Evolutionary conservation across 768 basidiomycete genomes (phyloP).

Genomic region (Amanita rubescens): DNA sequence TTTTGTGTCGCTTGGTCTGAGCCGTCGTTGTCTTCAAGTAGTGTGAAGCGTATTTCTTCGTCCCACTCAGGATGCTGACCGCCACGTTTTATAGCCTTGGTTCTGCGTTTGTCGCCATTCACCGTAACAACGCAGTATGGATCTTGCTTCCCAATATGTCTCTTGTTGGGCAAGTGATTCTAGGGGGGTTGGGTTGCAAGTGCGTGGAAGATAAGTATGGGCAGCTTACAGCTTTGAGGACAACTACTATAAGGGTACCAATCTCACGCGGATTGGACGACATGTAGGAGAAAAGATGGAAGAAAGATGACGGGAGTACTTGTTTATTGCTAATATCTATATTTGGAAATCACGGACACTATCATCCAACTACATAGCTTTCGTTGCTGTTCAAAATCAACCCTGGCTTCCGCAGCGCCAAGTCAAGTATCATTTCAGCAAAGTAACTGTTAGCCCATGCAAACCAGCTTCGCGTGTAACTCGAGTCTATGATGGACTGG

Average conservation of each 20-base stretch:
- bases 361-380: conserved; percentile 46
- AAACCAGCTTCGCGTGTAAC: conserved; percentile 71
- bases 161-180: conserved; percentile 87
- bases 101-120: conserved; percentile 78
- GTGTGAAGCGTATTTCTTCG: conserved; percentile 89
- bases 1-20: conserved; percentile 32
- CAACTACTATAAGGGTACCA: conserved; percentile 89
- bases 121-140: conserved; percentile 83
- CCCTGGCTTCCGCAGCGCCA: conserved; percentile 65
- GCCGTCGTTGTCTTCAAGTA: conserved; percentile 69
- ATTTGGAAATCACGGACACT: conserved; percentile 4
- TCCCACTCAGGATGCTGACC: conserved; percentile 99
- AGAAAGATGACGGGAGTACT: neutral
- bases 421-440: conserved; percentile 73
- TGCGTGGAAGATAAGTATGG: conserved; percentile 11
- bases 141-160: conserved; percentile 94
- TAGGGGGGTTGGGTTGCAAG: conserved; percentile 25
- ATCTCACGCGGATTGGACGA: conserved; percentile 63
- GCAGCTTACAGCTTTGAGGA: conserved; percentile 82
- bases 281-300: conserved; percentile 31
- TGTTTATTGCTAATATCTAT: conserved; percentile 6
- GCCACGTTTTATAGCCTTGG: conserved; percentile 91
- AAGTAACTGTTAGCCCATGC: conserved; percentile 84
- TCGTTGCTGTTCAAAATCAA: conserved; percentile 51
- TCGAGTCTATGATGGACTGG: conserved; percentile 50